Conservation (phyloP, 176 grass and related monocot species). For the Aegilops tauschii region DNA sequence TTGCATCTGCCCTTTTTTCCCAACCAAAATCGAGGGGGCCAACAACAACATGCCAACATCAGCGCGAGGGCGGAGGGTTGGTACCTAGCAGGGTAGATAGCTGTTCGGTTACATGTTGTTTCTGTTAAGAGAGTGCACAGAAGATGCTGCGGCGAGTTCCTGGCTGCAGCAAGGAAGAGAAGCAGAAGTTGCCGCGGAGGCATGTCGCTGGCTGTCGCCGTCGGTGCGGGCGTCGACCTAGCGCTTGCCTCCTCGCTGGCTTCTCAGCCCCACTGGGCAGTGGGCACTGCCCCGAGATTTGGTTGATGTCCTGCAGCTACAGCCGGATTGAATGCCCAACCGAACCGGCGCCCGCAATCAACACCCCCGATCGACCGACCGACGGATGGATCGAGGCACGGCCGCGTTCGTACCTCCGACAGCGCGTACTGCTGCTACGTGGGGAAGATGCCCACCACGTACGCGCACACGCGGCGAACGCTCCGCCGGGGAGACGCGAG, state of each 20-base stretch:
- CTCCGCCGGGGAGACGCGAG: background rate
- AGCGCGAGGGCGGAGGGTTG: background rate
- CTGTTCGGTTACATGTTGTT: background rate
- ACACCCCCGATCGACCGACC: background rate
- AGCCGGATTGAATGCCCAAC: slow-evolving; percentile 3
- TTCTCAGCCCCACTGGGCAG: background rate
- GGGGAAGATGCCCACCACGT: background rate
- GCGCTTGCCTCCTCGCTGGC: background rate
- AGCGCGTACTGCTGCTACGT: background rate
- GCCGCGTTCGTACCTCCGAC: too few relatives aligned
- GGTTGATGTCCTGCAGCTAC: background rate
- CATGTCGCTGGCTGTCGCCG: background rate
- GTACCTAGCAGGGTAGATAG: background rate
- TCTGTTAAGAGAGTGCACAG: too few relatives aligned
- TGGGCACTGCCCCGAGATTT: background rate
- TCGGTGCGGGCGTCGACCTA: background rate
- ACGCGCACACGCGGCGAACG: background rate
- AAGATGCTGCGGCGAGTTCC: too few relatives aligned
- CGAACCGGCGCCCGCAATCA: background rate
- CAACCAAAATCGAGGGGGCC: background rate
- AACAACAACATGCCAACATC: background rate
- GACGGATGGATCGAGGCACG: background rate
- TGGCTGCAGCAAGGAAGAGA: too few relatives aligned
- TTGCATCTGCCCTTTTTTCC: too few relatives aligned
- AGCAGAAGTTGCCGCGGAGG: background rate